Conservation (phyloP, 495 filamentous ascomycete species). For the Evernia prunastri region DNA sequence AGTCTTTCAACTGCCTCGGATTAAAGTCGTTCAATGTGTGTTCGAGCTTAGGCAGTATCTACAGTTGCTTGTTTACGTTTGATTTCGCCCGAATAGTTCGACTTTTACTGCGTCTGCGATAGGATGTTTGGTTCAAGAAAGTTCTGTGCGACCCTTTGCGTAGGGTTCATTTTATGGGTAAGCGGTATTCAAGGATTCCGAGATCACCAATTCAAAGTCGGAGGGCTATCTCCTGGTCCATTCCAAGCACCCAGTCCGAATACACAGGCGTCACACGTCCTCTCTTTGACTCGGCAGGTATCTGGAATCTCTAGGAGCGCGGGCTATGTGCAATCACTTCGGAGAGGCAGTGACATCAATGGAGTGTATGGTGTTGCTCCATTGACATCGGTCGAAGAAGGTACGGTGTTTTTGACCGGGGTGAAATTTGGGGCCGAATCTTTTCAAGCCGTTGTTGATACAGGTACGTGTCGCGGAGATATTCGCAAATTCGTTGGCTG, state of each 20-base stretch:
- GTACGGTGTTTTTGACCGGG: conserved; percentile 25
- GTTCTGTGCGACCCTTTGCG: not conserved
- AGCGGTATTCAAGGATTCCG: not conserved
- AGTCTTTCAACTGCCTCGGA: not conserved
- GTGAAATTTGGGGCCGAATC: conserved; percentile 38
- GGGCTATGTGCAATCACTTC: conserved; percentile 19
- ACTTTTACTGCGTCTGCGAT: not conserved
- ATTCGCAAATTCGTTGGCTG: not conserved
- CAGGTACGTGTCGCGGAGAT: conserved; percentile 32
- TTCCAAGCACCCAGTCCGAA: conserved; percentile 12
- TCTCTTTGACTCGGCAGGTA: conserved; percentile 10
- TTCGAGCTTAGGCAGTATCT: not conserved
- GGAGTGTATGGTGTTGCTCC: conserved; percentile 17
- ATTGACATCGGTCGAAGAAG: conserved; percentile 14
- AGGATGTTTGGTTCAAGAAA: not conserved
- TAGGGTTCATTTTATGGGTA: not conserved
- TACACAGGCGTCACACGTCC: conserved; percentile 12
- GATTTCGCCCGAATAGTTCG: not conserved
- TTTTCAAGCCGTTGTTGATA: conserved; percentile 52
- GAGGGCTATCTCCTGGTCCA: not conserved
- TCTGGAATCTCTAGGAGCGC: conserved; percentile 9
- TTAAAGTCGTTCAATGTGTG: not conserved
- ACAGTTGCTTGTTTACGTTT: not conserved
- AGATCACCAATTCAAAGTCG: conserved; percentile 7
- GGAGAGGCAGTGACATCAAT: conserved; percentile 20